Evolutionary conservation across 768 basidiomycete genomes (phyloP), one percentile per base, ranked within the genome.

Genomic region (Mycena olivaceomarginata): DNA sequence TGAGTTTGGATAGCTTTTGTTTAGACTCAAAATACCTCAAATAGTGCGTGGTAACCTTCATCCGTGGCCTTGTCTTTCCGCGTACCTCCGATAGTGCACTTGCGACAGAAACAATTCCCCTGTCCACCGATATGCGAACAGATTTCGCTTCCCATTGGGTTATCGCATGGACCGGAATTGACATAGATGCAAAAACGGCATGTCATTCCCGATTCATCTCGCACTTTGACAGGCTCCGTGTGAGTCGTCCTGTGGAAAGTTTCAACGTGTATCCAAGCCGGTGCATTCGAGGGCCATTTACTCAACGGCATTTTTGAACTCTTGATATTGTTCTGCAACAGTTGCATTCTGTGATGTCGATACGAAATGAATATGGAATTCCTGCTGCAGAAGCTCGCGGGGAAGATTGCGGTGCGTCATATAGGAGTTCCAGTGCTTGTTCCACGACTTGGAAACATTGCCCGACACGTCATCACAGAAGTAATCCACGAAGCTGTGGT

Each of bases 1-100:
- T 13, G 12, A 25, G n/a, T 66, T 18, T 41, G 10, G 45, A 13
- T 25, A 11, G 31, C 31, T 31, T 13, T 11, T 22, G 39, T 46
- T 5, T 5, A 18, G 15, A 22, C 4, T 4, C 8, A 22, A 18
- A 22, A 9, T 31, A 76, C 60, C 71, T 46, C 66, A 43, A 59
- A 67, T n/a, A 67, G 20, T 37, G 67, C 67, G n/a, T 67, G 67
- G 20, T 67, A 67, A 15, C 67, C 51, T 4, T 67, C 67, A n/a
- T 51, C 40, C 20, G 48, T 37, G 15, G 31, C 31, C 48, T 67
- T 67, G 85, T 86, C 11, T 83, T 73, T 2, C 60, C 62, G 71
- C 84, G 82, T 16, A 83, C 88, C 76, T 56, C 63, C 60, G 25
- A n/a, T 37, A 57, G 81, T 1, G 20, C 63, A 64, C n/a, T 46